Conservation (phyloP, 306 rosid genomes). For the Luffa acutangula region DNA sequence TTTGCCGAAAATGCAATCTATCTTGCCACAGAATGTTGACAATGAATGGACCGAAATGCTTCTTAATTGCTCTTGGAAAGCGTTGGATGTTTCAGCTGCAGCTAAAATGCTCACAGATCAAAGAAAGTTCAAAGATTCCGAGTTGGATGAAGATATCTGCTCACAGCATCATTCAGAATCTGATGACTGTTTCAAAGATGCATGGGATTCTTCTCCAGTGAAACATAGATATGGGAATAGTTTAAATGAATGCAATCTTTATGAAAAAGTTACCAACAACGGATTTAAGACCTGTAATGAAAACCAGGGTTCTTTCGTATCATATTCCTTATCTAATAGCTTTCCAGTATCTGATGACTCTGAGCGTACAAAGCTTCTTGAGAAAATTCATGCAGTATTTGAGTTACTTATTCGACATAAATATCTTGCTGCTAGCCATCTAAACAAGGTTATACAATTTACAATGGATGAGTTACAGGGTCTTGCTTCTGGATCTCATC, state of each 20-base stretch:
- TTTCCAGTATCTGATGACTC: conserved; percentile 80
- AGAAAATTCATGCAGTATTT: conserved; percentile 57
- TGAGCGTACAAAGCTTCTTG: conserved; percentile 73
- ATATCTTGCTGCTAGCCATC: conserved; percentile 74
- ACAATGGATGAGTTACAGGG: conserved; percentile 72
- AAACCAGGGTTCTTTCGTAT: conserved; percentile 18
- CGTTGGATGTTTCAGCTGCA: conserved; percentile 66
- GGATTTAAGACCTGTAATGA: conserved; percentile 32
- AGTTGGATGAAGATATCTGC: conserved; percentile 34
- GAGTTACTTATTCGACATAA: conserved; percentile 71
- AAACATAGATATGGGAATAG: conserved; percentile 26
- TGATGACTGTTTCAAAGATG: conserved; percentile 44
- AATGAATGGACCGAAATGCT: conserved; percentile 77
- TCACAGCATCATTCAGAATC: conserved; percentile 26
- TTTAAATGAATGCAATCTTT: conserved; percentile 18
- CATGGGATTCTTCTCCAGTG: conserved; percentile 37
- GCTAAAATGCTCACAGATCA: conserved; percentile 52
- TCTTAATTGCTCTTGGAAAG: conserved; percentile 74
- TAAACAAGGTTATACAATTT: conserved; percentile 70
- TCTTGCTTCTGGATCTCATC: conserved; percentile 59
- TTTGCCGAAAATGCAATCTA: conserved; percentile 54
- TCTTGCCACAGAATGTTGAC: conserved; percentile 69
- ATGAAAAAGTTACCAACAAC: conserved; percentile 25
- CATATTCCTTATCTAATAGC: conserved; percentile 33
- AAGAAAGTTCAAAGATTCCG: conserved; percentile 28